Evolutionary conservation across 192 early-diverging fungal species (phyloP), one percentile per base, ranked within the genome.

Genomic region (Backusella psychrophila): DNA sequence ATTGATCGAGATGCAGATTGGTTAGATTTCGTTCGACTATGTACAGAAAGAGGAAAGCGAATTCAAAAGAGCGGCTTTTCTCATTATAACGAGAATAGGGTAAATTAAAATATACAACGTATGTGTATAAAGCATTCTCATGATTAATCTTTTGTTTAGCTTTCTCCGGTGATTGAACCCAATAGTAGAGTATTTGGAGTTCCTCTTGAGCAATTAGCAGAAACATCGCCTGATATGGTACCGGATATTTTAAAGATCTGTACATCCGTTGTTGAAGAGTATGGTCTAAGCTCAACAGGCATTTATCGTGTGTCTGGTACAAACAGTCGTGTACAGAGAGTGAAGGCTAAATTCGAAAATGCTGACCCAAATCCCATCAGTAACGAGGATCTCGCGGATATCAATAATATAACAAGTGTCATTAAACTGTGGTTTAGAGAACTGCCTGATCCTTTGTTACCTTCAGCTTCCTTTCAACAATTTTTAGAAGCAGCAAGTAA

Each of bases 341-440:
- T 98, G 29, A 86, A 91, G 21, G 79, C 83, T 33, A 81, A 90
- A 59, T 92, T 98, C 77, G 93, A 97, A 79, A 80, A 90, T 69
- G 89, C 92, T 88, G 82, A 49, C 36, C 41, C 59, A 0, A 87
- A 94, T 75, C 74, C 96, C 59, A 85, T 86, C 8, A 78, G 80
- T 26, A 89, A 89, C 59, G 86, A 90, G 23, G 75, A 88, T 35
- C 83, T 86, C 29, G 76, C 84, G 2, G 96, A 98, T 76, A 91
- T 99, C 52, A 93, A 96, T 80, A 93, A 91, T 74, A 85, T 97
- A 6, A 83, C 95, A 31, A 89, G 94, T 70, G 90, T 95, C 26
- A 81, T 99, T 11, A 99, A 99, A 79, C 85, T 96, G 52, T 99
- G 93, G 88, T 93, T 99, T 78, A 88, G 97, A 38, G 96, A 98